These are phyloP conservation scores for Hortiboletus campestris DNA, from an alignment of 768 basidiomycete species.

Conservation along the genomic window DNA sequence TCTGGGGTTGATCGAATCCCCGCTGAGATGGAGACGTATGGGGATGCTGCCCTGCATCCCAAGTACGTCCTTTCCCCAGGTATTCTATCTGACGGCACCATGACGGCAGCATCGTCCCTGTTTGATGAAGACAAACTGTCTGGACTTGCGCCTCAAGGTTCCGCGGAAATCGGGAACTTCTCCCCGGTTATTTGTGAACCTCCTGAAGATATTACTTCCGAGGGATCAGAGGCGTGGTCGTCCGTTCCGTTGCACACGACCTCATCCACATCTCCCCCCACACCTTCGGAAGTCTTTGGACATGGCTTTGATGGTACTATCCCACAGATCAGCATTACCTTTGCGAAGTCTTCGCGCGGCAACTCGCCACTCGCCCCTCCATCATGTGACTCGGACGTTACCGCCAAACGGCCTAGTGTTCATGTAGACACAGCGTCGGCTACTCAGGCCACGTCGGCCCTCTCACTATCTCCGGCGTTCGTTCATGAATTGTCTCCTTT, in stretches of 20 bases:
- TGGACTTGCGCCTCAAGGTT: slow-evolving; percentile 11
- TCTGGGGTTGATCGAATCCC: slow-evolving; percentile 31
- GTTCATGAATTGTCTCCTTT: slow-evolving; percentile 24
- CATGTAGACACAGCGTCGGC: slow-evolving; percentile 29
- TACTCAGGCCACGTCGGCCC: slow-evolving; percentile 17
- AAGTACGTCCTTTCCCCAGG: slow-evolving; percentile 16
- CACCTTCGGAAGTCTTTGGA: slow-evolving; percentile 9
- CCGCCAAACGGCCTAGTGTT: slow-evolving; percentile 27
- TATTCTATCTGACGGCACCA: slow-evolving; percentile 8
- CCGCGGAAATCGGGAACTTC: slow-evolving; percentile 28
- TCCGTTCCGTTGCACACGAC: slow-evolving; percentile 12
- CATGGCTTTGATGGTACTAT: slow-evolving; percentile 14
- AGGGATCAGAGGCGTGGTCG: slow-evolving; percentile 17
- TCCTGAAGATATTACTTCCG: slow-evolving; percentile 27
- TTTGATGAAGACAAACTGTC: slow-evolving; percentile 9
- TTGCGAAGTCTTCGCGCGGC: slow-evolving; percentile 30
- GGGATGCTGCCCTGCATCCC: slow-evolving; percentile 19
- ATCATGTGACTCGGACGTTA: slow-evolving; percentile 28
- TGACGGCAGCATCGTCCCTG: slow-evolving; percentile 17
- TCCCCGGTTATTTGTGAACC: slow-evolving; percentile 29
- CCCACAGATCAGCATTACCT: slow-evolving; percentile 31
- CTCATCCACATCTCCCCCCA: slow-evolving; percentile 13
- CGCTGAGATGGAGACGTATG: slow-evolving; percentile 7
- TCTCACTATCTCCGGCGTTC: slow-evolving; percentile 13
- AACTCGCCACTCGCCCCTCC: slow-evolving; percentile 26